Conservation (phyloP, 805 yeast genomes). For the Wickerhamiella alocasiicola region DNA sequence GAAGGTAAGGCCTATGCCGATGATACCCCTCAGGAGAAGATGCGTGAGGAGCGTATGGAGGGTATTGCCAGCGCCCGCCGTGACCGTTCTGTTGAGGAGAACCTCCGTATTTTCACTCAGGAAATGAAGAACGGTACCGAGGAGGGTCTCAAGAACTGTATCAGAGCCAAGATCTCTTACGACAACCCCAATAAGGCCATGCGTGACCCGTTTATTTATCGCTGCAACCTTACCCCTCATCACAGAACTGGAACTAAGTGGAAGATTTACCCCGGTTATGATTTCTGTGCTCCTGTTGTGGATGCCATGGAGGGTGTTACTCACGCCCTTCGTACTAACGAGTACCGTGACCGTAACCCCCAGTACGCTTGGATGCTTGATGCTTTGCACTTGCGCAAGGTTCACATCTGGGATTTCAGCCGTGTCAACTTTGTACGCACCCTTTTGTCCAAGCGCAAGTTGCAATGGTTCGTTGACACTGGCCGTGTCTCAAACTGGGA, state of each 20-base stretch:
- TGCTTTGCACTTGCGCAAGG: slow-evolving; percentile 73
- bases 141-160: slow-evolving; percentile 79
- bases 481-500: slow-evolving; percentile 87
- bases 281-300: slow-evolving; percentile 95
- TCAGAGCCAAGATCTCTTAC: slow-evolving; percentile 94
- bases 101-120: slow-evolving; percentile 67
- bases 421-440: slow-evolving; percentile 96
- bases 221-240: slow-evolving; percentile 95
- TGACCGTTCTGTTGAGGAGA: slow-evolving; percentile 87
- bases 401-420: slow-evolving; percentile 95
- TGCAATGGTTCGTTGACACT: slow-evolving; percentile 98
- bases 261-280: slow-evolving; percentile 98
- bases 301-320: slow-evolving; percentile 96
- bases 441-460: slow-evolving; percentile 86
- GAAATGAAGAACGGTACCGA: slow-evolving; percentile 94
- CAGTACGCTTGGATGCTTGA: slow-evolving; percentile 95
- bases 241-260: slow-evolving; percentile 88
- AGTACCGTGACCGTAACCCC: slow-evolving; percentile 96
- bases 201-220: slow-evolving; percentile 96
- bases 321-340: slow-evolving; percentile 94
- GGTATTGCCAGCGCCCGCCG: slow-evolving; percentile 89
- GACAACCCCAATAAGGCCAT: slow-evolving; percentile 84
- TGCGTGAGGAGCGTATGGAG: slow-evolving; percentile 98
- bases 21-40: slow-evolving; percentile 83
- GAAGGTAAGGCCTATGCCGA: slow-evolving; percentile 97